Conservation (phyloP, 495 filamentous ascomycete genomes). For the Trichoderma orchidacearum region DNA sequence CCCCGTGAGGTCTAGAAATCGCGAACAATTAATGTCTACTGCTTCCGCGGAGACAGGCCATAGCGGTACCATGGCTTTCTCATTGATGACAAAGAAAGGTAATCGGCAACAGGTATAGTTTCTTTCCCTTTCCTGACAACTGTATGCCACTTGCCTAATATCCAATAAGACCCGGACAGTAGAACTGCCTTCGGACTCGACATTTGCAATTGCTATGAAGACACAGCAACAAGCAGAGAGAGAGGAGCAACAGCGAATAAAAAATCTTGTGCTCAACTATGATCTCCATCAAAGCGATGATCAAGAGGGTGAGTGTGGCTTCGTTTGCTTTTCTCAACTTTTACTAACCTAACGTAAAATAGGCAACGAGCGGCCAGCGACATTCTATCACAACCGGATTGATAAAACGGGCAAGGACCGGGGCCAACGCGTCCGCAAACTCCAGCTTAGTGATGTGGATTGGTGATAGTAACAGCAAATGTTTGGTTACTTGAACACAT, state of each 20-base stretch:
- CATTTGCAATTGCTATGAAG: conserved; percentile 89
- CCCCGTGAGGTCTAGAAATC: conserved; percentile 65
- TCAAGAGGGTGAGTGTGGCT: conserved; percentile 48
- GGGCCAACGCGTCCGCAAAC: conserved; percentile 70
- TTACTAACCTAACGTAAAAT: not conserved
- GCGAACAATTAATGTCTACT: conserved; percentile 33
- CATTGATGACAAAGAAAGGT: conserved; percentile 87
- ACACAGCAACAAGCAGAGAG: conserved; percentile 87
- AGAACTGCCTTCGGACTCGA: conserved; percentile 87
- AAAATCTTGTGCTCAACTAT: conserved; percentile 91
- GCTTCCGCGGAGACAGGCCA: conserved; percentile 29
- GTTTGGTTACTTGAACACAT: too few relatives aligned
- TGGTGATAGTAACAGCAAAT: conserved; percentile 40
- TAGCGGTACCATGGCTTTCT: conserved; percentile 69
- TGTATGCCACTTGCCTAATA: not conserved
- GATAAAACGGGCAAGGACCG: conserved; percentile 64
- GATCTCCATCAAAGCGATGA: conserved; percentile 73
- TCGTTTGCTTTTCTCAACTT: conserved; percentile 18
- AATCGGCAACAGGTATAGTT: conserved; percentile 80
- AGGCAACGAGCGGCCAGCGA: conserved; percentile 33
- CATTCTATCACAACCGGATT: conserved; percentile 33
- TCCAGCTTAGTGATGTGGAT: conserved; percentile 93
- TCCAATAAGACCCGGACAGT: conserved; percentile 68
- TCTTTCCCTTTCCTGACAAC: not conserved
- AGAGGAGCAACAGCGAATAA: conserved; percentile 95